phyloP scores from a whole-genome alignment of 1,284 basidiomycete genomes.

The Sporisorium exsertum region DNA sequence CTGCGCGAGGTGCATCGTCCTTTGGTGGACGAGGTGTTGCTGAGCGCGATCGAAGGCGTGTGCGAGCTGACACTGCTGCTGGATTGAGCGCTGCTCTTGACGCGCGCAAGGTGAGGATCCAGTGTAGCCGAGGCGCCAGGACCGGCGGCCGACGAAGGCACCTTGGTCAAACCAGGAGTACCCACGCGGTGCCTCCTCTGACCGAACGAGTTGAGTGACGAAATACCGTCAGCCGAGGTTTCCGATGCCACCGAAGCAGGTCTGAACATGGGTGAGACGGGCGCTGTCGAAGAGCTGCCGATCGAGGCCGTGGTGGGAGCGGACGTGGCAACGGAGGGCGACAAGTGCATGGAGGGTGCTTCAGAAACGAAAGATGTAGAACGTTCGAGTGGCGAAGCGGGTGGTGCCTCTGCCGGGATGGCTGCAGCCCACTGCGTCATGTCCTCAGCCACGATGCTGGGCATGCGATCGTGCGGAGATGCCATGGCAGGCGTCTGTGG shows the following conservation, averaged over 20 bases:
- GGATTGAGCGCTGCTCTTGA: slow-evolving; percentile 15
- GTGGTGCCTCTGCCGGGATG: slow-evolving; percentile 24
- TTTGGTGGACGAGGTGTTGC: slow-evolving; percentile 11
- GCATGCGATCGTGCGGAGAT: not conserved
- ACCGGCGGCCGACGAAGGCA: not conserved
- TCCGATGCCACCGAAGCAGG: slow-evolving; percentile 13
- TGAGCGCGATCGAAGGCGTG: slow-evolving; percentile 21
- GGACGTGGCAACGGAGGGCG: slow-evolving; percentile 20
- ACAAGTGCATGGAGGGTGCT: slow-evolving; percentile 21
- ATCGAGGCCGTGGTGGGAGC: slow-evolving; percentile 5
- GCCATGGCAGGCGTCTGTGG: not conserved
- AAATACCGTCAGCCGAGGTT: slow-evolving; percentile 14
- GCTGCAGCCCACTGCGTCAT: slow-evolving; percentile 33
- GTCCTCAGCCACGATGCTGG: slow-evolving; percentile 17
- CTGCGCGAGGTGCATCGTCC: slow-evolving; percentile 19
- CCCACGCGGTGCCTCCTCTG: slow-evolving; percentile 27
- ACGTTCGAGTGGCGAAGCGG: slow-evolving; percentile 10
- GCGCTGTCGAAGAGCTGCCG: not conserved
- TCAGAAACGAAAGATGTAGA: not conserved
- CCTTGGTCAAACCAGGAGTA: slow-evolving; percentile 38
- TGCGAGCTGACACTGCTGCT: slow-evolving; percentile 35
- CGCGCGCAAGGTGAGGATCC: slow-evolving; percentile 37
- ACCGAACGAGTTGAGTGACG: slow-evolving; percentile 21
- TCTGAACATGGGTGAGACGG: slow-evolving; percentile 21
- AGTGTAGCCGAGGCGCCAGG: slow-evolving; percentile 16